These are phyloP conservation scores for Calocybe cyanea DNA, from an alignment of 768 basidiomycete genomes.

Conservation along the genomic window DNA sequence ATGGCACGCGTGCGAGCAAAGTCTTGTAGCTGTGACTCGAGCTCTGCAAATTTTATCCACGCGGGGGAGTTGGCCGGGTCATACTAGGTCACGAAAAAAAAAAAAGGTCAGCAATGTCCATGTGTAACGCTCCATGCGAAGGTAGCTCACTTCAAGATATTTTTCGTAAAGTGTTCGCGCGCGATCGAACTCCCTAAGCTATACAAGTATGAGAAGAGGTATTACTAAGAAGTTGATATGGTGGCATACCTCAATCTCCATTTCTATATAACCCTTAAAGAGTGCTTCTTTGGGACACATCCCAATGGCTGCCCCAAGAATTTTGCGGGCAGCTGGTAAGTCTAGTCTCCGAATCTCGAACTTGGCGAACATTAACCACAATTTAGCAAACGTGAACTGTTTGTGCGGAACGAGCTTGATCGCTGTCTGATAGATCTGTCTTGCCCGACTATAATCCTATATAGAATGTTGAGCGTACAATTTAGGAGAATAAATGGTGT, in stretches of 20 bases:
- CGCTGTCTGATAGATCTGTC: conserved; percentile 91
- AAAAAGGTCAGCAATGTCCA: conserved; percentile 1
- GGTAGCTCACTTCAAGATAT: conserved; percentile 73
- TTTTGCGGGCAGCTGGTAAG: conserved; percentile 79
- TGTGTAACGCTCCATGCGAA: neutral
- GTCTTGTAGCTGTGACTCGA: conserved; percentile 86
- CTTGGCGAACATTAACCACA: conserved; percentile 90
- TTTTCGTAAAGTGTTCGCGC: conserved; percentile 91
- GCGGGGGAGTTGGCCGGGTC: conserved; percentile 89
- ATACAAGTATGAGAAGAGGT: neutral
- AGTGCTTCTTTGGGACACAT: conserved; percentile 95
- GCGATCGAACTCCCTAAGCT: conserved; percentile 94
- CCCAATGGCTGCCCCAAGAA: conserved; percentile 87
- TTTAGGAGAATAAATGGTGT: neutral
- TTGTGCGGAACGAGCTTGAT: conserved; percentile 91
- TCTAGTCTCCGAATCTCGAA: conserved; percentile 89
- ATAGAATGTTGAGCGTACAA: neutral
- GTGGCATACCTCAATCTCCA: conserved; percentile 77
- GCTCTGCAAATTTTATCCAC: conserved; percentile 95
- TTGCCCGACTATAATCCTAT: conserved; percentile 79
- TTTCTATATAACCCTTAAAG: conserved; percentile 94
- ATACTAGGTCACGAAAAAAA: conserved; percentile 39
- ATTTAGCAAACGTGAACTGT: conserved; percentile 94
- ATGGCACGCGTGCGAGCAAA: conserved; percentile 87
- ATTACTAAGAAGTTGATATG: neutral